These are phyloP conservation scores for Leccinum rimulosum DNA, from an alignment of 768 basidiomycete genomes.

Conservation along the genomic window DNA sequence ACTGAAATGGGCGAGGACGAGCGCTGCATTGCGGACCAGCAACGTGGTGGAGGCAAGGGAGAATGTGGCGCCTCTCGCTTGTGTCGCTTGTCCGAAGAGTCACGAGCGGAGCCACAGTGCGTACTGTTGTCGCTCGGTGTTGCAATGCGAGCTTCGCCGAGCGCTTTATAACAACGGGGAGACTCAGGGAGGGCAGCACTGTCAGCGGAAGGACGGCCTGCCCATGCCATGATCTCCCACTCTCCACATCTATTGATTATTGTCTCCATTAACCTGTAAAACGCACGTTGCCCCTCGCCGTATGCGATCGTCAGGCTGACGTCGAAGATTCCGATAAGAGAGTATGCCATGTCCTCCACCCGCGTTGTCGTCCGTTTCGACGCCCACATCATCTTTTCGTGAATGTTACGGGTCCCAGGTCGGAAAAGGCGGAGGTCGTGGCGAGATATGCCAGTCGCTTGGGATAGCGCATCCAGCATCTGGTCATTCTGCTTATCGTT, in stretches of 20 bases:
- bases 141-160: slow-evolving; percentile 3
- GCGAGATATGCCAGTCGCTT: slow-evolving; percentile 27
- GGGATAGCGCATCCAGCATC: slow-evolving; percentile 25
- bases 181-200: slow-evolving; percentile 32
- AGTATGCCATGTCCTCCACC: slow-evolving; percentile 33
- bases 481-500: slow-evolving; percentile 27
- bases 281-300: slow-evolving; percentile 34
- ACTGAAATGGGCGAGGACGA: neutral
- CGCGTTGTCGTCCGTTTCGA: slow-evolving; percentile 34
- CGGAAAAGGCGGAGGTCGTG: slow-evolving; percentile 24
- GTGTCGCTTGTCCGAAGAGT: neutral
- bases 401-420: slow-evolving; percentile 25
- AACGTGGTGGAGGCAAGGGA: neutral
- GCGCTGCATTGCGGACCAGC: neutral
- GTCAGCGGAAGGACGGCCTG: slow-evolving; percentile 24
- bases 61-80: neutral
- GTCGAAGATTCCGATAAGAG: slow-evolving; percentile 34
- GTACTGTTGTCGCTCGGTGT: neutral
- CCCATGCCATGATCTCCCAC: slow-evolving; percentile 35
- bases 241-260: slow-evolving; percentile 28
- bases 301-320: slow-evolving; percentile 35
- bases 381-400: slow-evolving; percentile 34
- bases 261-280: slow-evolving; percentile 29
- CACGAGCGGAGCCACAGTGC: neutral
- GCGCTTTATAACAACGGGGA: slow-evolving; percentile 27